These are phyloP conservation scores for Zygotorulaspora sp. DNA, from an alignment of 805 yeast genomes.

Conservation along the genomic window DNA sequence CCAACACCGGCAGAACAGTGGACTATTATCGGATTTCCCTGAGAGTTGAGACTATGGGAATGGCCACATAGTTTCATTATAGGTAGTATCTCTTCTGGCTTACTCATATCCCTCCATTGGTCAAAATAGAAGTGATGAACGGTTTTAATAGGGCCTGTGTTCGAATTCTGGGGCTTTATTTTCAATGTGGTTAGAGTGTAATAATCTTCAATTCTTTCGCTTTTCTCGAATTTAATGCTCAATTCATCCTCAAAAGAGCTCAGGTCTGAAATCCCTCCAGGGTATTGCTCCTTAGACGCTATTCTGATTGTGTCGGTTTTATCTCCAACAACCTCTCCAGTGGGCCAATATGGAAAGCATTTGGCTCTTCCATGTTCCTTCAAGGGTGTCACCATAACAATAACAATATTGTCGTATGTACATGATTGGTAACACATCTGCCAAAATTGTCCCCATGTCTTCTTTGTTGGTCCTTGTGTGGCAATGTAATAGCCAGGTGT, in stretches of 20 bases:
- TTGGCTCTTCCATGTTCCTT: constrained; percentile 66
- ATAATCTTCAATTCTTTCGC: constrained; percentile 19
- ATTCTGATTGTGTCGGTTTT: constrained; percentile 7
- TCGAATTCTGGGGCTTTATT: constrained; percentile 25
- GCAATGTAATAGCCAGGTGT: constrained; percentile 50
- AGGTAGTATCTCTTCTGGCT: constrained; percentile 42
- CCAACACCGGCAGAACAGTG: constrained; percentile 99
- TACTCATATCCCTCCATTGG: constrained; percentile 82
- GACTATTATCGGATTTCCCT: constrained; percentile 53
- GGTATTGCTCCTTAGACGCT: constrained; percentile 20
- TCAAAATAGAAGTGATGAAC: constrained; percentile 66
- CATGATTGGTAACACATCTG: constrained; percentile 65
- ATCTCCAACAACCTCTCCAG: constrained; percentile 10
- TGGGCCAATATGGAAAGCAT: constrained; percentile 78
- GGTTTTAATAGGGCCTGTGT: constrained; percentile 39
- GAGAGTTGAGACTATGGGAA: constrained; percentile 28
- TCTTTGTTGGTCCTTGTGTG: constrained; percentile 72
- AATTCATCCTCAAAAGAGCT: constrained; percentile 23
- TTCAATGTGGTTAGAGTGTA: constrained; percentile 27
- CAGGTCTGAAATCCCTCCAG: constrained; percentile 21
- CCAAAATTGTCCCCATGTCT: constrained; percentile 85
- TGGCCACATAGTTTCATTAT: constrained; percentile 32
- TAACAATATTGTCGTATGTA: constrained; percentile 50
- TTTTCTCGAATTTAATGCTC: constrained; percentile 19
- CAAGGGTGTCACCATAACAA: constrained; percentile 74